Evolutionary conservation across 495 filamentous ascomycete genomes (phyloP).

Genomic region (Penicillium cinerascens): DNA sequence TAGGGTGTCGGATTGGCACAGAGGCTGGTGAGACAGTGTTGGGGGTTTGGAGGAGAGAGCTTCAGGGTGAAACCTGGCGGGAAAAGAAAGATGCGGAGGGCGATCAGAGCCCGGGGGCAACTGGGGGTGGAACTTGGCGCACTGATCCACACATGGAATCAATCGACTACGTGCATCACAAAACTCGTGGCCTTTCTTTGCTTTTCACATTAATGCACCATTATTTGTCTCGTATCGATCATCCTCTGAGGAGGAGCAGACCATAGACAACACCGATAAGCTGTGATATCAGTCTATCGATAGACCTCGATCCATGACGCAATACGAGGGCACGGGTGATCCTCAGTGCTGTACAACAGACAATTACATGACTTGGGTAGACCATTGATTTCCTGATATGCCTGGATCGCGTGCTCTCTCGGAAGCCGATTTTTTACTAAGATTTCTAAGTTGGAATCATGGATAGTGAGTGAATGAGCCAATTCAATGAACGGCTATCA

Average conservation of each 20-base stretch:
- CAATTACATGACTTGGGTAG: no score
- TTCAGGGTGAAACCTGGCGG: neutral
- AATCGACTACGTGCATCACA: neutral
- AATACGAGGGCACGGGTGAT: neutral
- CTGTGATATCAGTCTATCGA: neutral
- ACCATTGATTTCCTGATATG: neutral
- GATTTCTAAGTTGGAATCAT: neutral
- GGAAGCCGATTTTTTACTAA: no score
- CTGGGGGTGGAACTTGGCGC: slow-evolving; percentile 8
- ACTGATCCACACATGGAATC: neutral
- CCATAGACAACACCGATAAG: neutral
- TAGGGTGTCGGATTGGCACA: neutral
- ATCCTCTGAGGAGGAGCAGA: neutral
- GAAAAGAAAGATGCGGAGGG: neutral
- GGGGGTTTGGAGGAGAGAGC: neutral
- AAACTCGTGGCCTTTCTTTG: neutral
- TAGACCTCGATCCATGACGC: neutral
- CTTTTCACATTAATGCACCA: neutral
- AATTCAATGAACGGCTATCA: neutral
- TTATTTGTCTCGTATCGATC: neutral
- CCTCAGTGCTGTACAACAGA: neutral
- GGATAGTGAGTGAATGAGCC: neutral
- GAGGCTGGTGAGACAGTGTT: neutral
- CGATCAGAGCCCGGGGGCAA: slow-evolving; percentile 10
- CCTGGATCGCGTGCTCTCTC: no score